phyloP scores from a whole-genome alignment of 257 asterid species.

The Solanum microdontum region DNA sequence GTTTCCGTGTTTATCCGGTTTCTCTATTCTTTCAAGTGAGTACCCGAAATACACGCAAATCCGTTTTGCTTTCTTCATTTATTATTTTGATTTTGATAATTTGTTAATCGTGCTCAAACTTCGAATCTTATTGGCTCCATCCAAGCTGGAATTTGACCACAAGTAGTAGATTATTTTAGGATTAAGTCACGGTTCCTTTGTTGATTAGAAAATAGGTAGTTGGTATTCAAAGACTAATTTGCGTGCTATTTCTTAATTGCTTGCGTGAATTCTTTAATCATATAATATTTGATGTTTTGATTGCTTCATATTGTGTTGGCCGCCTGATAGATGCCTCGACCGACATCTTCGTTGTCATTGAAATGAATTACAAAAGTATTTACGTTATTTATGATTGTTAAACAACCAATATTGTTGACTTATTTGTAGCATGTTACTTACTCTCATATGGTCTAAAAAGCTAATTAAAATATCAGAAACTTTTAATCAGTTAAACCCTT shows the following conservation, averaged over 20 bases:
- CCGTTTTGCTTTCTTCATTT: neutral
- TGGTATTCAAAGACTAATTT: neutral
- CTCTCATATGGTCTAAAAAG: neutral
- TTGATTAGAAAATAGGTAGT: neutral
- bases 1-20: slow-evolving; percentile 55
- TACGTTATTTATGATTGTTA: neutral
- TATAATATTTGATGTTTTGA: neutral
- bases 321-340: neutral
- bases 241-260: neutral
- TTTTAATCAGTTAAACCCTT: neutral
- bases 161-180: neutral
- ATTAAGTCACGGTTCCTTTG: neutral
- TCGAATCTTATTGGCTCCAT: neutral
- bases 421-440: neutral
- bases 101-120: neutral
- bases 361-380: neutral
- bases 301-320: neutral
- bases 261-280: neutral
- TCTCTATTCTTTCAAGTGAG: slow-evolving; percentile 66
- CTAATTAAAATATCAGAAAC: neutral
- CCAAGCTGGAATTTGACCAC: neutral
- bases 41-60: slow-evolving; percentile 12
- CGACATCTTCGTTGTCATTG: neutral
- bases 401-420: neutral
- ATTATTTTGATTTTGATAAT: neutral